Conservation (phyloP, 208 protist genomes). For the Herpetomonas muscarum region DNA sequence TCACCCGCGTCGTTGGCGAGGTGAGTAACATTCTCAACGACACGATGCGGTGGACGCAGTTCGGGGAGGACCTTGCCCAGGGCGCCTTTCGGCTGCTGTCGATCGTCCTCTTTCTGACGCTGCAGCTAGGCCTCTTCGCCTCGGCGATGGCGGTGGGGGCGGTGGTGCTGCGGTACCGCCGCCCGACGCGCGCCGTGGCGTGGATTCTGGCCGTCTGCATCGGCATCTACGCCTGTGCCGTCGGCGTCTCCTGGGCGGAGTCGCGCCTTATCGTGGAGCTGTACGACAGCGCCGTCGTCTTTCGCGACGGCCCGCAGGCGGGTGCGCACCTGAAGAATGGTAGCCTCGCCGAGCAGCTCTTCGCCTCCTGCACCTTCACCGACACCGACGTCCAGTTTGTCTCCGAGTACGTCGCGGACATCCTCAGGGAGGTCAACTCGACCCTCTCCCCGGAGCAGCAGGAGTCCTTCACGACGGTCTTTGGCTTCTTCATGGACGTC, state of each 20-base stretch:
- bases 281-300: constrained; percentile 20
- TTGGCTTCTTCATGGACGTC: constrained; percentile 13
- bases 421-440: constrained; percentile 17
- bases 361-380: constrained; percentile 24
- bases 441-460: constrained; percentile 14
- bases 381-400: constrained; percentile 15
- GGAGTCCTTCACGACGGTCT: constrained; percentile 6
- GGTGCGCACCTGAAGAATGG: constrained; percentile 11
- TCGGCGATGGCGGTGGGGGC: constrained; percentile 17
- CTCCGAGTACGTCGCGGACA: constrained; percentile 14
- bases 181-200: constrained; percentile 9
- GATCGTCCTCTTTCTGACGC: constrained; percentile 24
- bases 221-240: constrained; percentile 19
- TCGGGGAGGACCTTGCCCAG: constrained; percentile 27
- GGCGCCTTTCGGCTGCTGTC: constrained; percentile 28
- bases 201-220: constrained; percentile 28
- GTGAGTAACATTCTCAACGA: constrained; percentile 15
- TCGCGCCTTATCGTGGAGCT: constrained; percentile 15
- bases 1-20: constrained; percentile 2
- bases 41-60: constrained; percentile 14
- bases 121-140: constrained; percentile 27
- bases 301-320: constrained; percentile 15
- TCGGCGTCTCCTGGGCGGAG: constrained; percentile 24
- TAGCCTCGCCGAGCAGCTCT: constrained; percentile 21
- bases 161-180: constrained; percentile 15